phyloP scores from a whole-genome alignment of 108 stramenopile genomes.

The Cylindrotheca fusiformis region DNA sequence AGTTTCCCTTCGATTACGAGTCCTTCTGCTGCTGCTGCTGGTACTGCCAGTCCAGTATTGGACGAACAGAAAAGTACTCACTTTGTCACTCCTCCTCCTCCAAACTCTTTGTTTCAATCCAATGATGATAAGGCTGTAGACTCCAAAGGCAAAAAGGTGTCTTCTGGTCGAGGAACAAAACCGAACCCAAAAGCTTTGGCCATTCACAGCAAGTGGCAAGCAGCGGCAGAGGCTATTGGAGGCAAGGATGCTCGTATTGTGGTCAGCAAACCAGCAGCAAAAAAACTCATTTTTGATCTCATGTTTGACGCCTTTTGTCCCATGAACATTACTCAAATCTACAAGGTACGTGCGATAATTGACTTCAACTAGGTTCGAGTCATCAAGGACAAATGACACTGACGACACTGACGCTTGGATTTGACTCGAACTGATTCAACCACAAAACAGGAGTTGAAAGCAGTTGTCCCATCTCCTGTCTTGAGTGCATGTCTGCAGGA shows the following conservation, averaged over 20 bases:
- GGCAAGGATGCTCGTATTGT: constrained; percentile 62
- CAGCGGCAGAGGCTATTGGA: constrained; percentile 57
- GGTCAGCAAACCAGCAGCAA: constrained; percentile 61
- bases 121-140: neutral
- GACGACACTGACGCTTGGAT: too few relatives aligned
- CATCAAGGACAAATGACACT: too few relatives aligned
- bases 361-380: too few relatives aligned
- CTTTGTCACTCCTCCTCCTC: constrained; percentile 44
- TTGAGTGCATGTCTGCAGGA: constrained; percentile 62
- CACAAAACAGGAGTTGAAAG: constrained; percentile 43
- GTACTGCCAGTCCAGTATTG: constrained; percentile 1
- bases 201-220: constrained; percentile 70
- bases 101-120: neutral
- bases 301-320: constrained; percentile 66
- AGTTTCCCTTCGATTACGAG: constrained; percentile 22
- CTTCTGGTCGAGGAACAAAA: neutral
- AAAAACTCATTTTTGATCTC: constrained; percentile 70
- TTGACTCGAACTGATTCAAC: too few relatives aligned
- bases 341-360: constrained; percentile 41
- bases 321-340: constrained; percentile 77
- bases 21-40: neutral
- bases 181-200: constrained; percentile 31
- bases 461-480: constrained; percentile 61
- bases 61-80: constrained; percentile 19
- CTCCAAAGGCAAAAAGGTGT: neutral